Base-by-base conservation (phyloP, 1,284 basidiomycete species). In the Microbotryum lychnidis-dioicae region DNA sequence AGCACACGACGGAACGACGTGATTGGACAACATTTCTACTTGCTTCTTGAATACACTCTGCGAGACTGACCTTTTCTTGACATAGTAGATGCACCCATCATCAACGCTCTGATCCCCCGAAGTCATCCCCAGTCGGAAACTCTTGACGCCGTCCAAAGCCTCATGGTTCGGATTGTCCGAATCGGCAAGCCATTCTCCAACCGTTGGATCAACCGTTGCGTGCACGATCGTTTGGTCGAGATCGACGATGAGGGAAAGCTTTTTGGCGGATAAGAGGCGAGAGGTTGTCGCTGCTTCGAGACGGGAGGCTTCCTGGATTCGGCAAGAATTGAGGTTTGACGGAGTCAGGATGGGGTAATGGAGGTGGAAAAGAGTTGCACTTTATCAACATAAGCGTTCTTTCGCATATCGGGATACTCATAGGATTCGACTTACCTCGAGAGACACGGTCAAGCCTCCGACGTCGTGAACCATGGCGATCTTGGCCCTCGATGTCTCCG, bases 211-310 rank as follows among this genome's bases (percentile, higher is more conserved):
- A 44, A 97, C 94, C 0, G 94, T 97, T 12, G 96, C 94, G 74
- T 98, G 94, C 10, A 98, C 91, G 73, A 98, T 92, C 8, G 94
- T 98, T 76, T 98, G 94, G 78, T 98, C 94, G 48, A 98, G 83
- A 78, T 98, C 94, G 70, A 98, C 94, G 71, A 98, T 97, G 65
- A 98, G 84, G 14, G 90, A 91, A 25, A 98, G 83, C 73, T 87
- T 91, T 61, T 85, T 82, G 18, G 84, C 79, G 55, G 82, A 80
- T 68, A 91, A 81, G 31, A 98, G 83, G 64, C 85, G 83, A 4
- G 85, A 77, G 2, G 89, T 87, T 6, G 86, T 87, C 71, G 91
- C 86, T 37, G 81, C 81, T 72, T 96, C 91, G 66, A 97, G 85
- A 25, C 89, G 83, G 71, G 87, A 84, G 0, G 93, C 93, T 77